These are phyloP conservation scores for Auricularia heimuer DNA, from an alignment of 768 basidiomycete genomes.

Conservation along the genomic window DNA sequence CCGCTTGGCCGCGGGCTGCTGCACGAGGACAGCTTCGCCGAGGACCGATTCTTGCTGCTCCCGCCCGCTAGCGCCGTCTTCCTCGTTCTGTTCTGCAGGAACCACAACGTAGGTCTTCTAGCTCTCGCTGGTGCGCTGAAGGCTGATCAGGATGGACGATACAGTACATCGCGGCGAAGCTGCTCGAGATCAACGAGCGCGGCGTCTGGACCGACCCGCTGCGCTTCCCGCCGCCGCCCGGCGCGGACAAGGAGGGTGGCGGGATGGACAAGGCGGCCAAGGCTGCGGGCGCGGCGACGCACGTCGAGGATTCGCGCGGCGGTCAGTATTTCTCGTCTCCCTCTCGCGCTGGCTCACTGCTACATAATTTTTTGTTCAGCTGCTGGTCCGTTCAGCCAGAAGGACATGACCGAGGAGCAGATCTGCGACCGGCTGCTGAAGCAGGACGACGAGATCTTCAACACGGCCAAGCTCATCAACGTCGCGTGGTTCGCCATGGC, in stretches of 20 bases:
- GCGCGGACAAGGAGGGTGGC: background rate
- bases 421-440: background rate
- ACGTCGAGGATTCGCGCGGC: background rate
- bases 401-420: background rate
- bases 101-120: constrained; percentile 59
- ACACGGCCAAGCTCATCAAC: constrained; percentile 43
- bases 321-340: background rate
- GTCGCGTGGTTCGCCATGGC: constrained; percentile 31
- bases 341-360: background rate
- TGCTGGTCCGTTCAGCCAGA: constrained; percentile 13
- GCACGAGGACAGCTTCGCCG: constrained; percentile 64
- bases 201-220: constrained; percentile 48
- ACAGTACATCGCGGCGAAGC: constrained; percentile 69
- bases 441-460: constrained; percentile 75
- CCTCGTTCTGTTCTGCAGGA: constrained; percentile 83
- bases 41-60: constrained; percentile 68
- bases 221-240: background rate
- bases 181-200: constrained; percentile 75
- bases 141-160: background rate
- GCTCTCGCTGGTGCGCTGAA: background rate
- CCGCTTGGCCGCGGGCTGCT: constrained; percentile 50
- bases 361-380: too few species aligned
- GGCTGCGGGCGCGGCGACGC: background rate
- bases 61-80: constrained; percentile 66
- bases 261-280: background rate